These are phyloP conservation scores for Cercospora sp. DNA, from an alignment of 2,329 filamentous ascomycete species.

Conservation along the genomic window DNA sequence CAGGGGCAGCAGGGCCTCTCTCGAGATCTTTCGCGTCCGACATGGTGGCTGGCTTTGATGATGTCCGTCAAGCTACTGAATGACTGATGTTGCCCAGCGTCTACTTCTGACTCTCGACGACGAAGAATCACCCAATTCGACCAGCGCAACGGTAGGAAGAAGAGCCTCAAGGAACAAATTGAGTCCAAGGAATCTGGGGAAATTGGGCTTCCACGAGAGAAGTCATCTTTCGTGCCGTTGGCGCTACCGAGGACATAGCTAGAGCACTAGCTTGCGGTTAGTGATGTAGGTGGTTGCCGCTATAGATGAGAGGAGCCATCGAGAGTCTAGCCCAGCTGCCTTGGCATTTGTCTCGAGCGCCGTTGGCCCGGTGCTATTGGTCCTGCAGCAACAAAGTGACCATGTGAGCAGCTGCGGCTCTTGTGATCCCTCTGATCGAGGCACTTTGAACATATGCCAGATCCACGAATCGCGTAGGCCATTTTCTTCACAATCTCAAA, in stretches of 20 bases:
- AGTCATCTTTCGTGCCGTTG: neutral
- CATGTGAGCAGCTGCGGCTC: neutral
- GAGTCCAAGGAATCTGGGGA: neutral
- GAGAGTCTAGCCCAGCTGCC: neutral
- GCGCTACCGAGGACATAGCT: neutral
- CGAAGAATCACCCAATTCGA: neutral
- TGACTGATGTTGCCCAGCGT: neutral
- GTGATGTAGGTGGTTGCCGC: neutral
- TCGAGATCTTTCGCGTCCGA: neutral
- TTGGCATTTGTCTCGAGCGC: neutral
- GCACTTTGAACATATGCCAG: neutral
- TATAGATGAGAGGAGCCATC: neutral
- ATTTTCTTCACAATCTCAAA: neutral
- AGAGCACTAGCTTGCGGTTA: neutral
- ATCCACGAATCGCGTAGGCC: neutral
- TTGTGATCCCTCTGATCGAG: neutral
- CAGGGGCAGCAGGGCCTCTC: neutral
- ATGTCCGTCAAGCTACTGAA: neutral
- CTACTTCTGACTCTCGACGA: neutral
- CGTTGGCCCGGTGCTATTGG: neutral
- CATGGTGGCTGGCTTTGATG: neutral
- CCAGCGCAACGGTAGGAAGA: neutral
- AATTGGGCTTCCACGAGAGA: constrained; percentile 1
- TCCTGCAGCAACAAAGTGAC: neutral
- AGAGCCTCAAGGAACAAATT: neutral